Evolutionary conservation across 2,329 filamentous ascomycete species (phyloP), one percentile per base, ranked within the genome.

Genomic region (Cytospora piceae): DNA sequence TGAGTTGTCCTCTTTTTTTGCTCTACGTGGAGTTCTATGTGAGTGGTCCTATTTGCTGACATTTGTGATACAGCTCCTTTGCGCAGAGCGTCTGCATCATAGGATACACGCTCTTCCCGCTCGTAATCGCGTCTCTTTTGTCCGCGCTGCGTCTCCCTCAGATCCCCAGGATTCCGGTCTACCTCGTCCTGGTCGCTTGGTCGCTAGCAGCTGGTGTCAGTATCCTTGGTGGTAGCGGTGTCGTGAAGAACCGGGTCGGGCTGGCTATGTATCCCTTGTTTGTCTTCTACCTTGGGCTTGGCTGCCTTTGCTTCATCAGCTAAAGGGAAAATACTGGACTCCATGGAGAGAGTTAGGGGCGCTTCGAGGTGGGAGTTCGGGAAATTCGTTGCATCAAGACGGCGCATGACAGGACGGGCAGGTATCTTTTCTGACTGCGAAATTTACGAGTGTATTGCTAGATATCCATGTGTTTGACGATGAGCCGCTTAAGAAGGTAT

Each of bases 41-140:
- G n/a, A 22, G 15, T 20, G 11, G 6, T 11, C 7, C 42, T 2
- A 22, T 6, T 31, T 4, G 74, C 68, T 37, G 22, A 55, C 52
- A 24, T 56, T 24, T 17, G 3, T 39, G 15, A 32, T 52, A 59
- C 75, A 98, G 94, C 73, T 97, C 95, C 22, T 99, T 99, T 77
- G 95, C 96, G 74, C 95, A 99, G 78, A 96, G 93, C 65, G 87
- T 99, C 71, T 98, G 94, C 78, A 96, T 99, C 73, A 99, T 99
- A 75, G 95, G 95, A 55, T 99, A 99, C 79, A 99, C 95, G 1
- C 87, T 99, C 64, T 99, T 99, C 80, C 95, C 95, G 2, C 87
- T 99, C 61, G 95, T 98, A 72, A 91, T 99, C 71, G 96, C 96
- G 9, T 89, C 94, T 1, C 81, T 97, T 60, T 87, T 99, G 69